Conservation (phyloP, 1,284 basidiomycete species). For the Crepidotus sp. region DNA sequence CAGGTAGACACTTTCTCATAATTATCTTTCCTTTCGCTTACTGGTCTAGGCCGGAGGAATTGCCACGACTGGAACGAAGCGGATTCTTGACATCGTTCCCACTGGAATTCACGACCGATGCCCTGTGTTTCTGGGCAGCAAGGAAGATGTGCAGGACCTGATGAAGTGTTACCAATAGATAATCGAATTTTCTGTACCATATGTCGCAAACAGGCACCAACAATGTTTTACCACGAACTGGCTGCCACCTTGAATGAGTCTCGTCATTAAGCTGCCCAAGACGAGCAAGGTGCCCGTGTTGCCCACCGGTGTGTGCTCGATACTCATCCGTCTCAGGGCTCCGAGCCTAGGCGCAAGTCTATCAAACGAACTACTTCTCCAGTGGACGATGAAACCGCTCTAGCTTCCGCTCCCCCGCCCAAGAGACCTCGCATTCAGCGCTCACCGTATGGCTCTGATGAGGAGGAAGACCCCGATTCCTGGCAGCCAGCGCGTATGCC, state of each 20-base stretch:
- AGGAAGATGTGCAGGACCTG: constrained; percentile 89
- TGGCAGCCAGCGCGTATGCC: constrained; percentile 2
- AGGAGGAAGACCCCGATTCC: constrained; percentile 1
- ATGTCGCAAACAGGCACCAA: background rate
- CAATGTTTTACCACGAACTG: too few relatives aligned
- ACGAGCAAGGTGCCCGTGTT: constrained; percentile 13
- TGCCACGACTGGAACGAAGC: constrained; percentile 87
- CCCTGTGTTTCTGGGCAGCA: constrained; percentile 90
- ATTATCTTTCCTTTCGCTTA: background rate
- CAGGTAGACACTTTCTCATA: constrained; percentile 44
- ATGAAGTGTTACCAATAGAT: constrained; percentile 66
- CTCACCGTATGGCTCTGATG: constrained; percentile 9
- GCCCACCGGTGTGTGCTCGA: background rate
- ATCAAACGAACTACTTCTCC: constrained; percentile 21
- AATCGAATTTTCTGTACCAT: too few relatives aligned
- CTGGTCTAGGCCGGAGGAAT: constrained; percentile 78
- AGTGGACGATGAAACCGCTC: constrained; percentile 15
- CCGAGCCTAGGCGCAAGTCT: constrained; percentile 21
- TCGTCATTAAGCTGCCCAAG: constrained; percentile 3
- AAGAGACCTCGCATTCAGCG: constrained; percentile 9
- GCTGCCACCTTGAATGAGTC: background rate
- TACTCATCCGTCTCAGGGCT: constrained; percentile 16
- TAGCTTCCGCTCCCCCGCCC: constrained; percentile 6
- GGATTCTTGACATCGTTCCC: constrained; percentile 91
- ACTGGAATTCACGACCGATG: constrained; percentile 88